A percentile compares a stretch with the other conserved stretches of the same genome.
Evolutionary conservation across 2,329 filamentous ascomycete species (phyloP).

Genomic region (Alternaria brassicicola): DNA sequence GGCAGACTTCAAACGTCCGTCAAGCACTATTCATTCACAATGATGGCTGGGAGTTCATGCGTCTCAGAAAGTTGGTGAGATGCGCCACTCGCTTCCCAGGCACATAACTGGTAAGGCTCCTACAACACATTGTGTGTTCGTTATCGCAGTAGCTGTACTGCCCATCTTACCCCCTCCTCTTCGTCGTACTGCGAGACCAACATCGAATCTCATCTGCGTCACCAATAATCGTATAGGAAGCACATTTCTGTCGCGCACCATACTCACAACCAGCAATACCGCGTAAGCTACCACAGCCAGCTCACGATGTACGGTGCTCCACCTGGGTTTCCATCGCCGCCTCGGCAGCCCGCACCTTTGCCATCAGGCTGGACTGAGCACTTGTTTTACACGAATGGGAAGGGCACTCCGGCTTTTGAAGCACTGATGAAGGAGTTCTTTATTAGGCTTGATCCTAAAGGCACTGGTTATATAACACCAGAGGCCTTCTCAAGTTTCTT

Average conservation of each 20-base stretch:
- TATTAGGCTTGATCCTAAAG: background rate
- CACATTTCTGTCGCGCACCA: background rate
- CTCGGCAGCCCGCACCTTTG: background rate
- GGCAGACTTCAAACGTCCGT: background rate
- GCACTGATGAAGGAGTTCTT: constrained; percentile 3
- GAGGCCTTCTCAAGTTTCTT: background rate
- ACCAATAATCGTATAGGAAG: background rate
- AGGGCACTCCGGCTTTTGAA: background rate
- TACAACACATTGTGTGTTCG: background rate
- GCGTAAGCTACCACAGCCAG: no score
- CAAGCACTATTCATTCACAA: background rate
- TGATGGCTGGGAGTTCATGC: background rate
- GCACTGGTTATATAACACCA: constrained; percentile 1
- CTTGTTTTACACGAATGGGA: constrained; percentile 4
- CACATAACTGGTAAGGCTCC: background rate
- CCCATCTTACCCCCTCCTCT: background rate
- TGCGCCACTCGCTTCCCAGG: background rate
- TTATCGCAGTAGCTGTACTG: background rate
- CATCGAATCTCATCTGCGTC: background rate
- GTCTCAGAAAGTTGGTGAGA: background rate
- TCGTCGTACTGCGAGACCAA: background rate
- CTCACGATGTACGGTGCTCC: background rate
- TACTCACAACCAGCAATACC: background rate
- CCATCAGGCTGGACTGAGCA: constrained; percentile 5
- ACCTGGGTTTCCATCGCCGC: background rate